Base-by-base conservation (phyloP, 192 early-diverging fungal species). In the Mortierella alpina region DNA sequence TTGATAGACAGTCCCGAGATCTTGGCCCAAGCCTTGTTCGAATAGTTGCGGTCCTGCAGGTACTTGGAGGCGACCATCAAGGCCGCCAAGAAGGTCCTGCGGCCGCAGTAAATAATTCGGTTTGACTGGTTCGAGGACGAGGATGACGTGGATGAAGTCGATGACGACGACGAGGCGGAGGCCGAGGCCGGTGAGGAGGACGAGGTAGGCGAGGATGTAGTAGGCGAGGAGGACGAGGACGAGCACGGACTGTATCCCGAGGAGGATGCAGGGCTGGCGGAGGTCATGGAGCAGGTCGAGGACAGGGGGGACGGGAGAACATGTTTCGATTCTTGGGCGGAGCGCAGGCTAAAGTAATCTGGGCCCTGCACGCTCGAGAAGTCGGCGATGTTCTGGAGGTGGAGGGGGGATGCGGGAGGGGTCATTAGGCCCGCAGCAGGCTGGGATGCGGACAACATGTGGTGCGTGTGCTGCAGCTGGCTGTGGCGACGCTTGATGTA, bases 51-150 rank as follows among this genome's bases (percentile, higher is more conserved):
- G 87, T 98, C 97, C 68, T 90, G 89, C 53, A 93, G 88, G 73
- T 92, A 96, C 72, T 98, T 98, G 65, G 94, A 94, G 8, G 97
- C 95, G 47, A 92, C 84, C 58, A 98, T 93, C 23, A 98, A 82
- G 1, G 94, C 87, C 18, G 93, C 90, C 11, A 96, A 83, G 83
- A 96, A 97, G 82, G 97, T 92, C 54, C 94, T 87, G 44, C 94
- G 91, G 4, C 91, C 93, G 59, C 92, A 94, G 47, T 83, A 84
- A 22, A 89, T 84, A 18, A 86, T 78, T 7, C 75, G 54, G 63
- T 78, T 78, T 0, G 75, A 78, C 20, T 70, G 75, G 17, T 41
- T 66, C 14, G 74, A 57, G 15, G 75, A 67, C 22, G 58, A 50
- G 7, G 60, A 75, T 20, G 66, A 52, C 47, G 66, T 63, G 9